Percentiles rank a stretch among this genome's conserved stretches.
phyloP scores from a whole-genome alignment of 495 filamentous ascomycete species.

The Podospora fimiseda region DNA sequence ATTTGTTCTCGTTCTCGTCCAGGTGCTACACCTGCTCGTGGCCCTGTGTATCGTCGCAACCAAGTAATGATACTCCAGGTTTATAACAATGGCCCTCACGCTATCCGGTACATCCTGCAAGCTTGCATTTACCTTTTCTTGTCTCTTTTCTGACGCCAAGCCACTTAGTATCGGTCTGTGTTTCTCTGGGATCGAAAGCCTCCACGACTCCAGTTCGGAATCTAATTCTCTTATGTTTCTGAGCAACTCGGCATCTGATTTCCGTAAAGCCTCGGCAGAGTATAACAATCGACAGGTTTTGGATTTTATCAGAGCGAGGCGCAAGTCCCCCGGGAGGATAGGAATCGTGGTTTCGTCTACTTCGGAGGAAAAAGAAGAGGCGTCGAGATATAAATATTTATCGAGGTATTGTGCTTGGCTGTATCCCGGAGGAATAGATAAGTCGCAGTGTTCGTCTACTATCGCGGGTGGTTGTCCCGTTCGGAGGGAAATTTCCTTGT shows the following conservation, averaged over 20 bases:
- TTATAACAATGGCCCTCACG: conserved; percentile 41
- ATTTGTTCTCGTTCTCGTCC: no score
- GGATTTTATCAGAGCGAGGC: conserved; percentile 46
- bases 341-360: conserved; percentile 29
- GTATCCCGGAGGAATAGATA: conserved; percentile 44
- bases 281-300: conserved; percentile 43
- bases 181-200: conserved; percentile 36
- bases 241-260: conserved; percentile 47
- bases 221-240: conserved; percentile 49
- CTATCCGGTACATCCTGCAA: conserved; percentile 10
- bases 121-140: conserved; percentile 5
- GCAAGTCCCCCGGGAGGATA: conserved; percentile 42
- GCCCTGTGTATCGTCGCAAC: conserved; percentile 48
- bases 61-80: conserved; percentile 47
- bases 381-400: conserved; percentile 7
- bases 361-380: no score
- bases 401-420: conserved; percentile 29
- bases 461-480: conserved; percentile 48
- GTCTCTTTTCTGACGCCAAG: conserved; percentile 34
- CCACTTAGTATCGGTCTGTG: conserved; percentile 43
- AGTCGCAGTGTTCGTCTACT: conserved; percentile 48
- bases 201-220: conserved; percentile 47
- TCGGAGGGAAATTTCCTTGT: conserved; percentile 46
- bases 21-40: conserved; percentile 41
- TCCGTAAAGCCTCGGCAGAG: conserved; percentile 39